Base-by-base conservation (phyloP, 2,329 filamentous ascomycete species). In the Conoideocrella luteorostrata region DNA sequence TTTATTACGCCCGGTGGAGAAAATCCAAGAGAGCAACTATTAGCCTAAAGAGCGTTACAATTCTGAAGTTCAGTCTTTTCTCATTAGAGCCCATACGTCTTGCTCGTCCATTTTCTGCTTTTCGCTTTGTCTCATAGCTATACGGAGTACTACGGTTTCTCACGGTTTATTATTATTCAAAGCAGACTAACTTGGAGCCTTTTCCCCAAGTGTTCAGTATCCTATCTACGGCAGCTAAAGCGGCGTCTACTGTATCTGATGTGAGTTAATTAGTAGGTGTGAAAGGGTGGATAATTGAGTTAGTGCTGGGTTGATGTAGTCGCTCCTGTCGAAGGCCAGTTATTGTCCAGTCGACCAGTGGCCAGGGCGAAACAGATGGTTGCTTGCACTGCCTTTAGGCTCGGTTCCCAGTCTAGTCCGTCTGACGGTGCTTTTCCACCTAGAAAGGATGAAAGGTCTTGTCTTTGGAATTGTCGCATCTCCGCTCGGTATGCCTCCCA, bases 221-320 rank as follows among this genome's bases (percentile, higher is more conserved):
- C 32, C 32, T 34, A 34, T 34, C 15, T 34, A 9, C 32, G 32
- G 32, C 32, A 34, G 32, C 32, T 34, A 34, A 34, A 34, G 32
- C 32, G 32, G 32, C 32, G 32, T 34, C 32, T 34, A n/a, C 32
- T 34, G 15, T 34, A n/a, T n/a, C n/a, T n/a, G n/a, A n/a, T n/a
- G n/a, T n/a, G n/a, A n/a, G n/a, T n/a, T n/a, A n/a, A n/a, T n/a
- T n/a, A n/a, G n/a, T n/a, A n/a, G n/a, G n/a, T n/a, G n/a, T n/a
- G n/a, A n/a, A n/a, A n/a, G n/a, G n/a, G n/a, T n/a, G n/a, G n/a
- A n/a, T n/a, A n/a, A n/a, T n/a, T n/a, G n/a, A n/a, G n/a, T n/a
- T n/a, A n/a, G n/a, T n/a, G n/a, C n/a, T n/a, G n/a, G n/a, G n/a
- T n/a, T n/a, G n/a, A n/a, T n/a, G n/a, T n/a, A n/a, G n/a, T n/a